Conservation (phyloP, 441 rosid genomes). For the Gossypium schwendimanii region DNA sequence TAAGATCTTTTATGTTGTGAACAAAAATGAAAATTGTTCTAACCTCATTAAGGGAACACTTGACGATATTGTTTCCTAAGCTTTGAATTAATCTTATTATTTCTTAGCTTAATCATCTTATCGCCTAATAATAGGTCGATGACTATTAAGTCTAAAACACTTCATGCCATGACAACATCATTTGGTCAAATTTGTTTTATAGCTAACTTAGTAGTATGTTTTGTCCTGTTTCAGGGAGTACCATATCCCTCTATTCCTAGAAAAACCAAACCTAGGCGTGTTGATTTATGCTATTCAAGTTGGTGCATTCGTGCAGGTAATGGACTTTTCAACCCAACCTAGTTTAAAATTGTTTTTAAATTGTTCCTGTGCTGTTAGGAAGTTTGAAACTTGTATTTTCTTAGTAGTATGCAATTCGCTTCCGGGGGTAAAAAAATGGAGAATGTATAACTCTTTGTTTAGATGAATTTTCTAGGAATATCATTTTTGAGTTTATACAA, state of each 20-base stretch:
- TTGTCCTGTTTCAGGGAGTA: constrained; percentile 58
- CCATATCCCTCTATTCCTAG: constrained; percentile 59
- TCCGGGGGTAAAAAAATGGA: background rate
- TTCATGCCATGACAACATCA: background rate
- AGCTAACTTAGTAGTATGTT: constrained; percentile 8
- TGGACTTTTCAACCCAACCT: background rate
- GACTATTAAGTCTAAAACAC: background rate
- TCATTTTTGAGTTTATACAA: background rate
- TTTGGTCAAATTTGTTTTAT: background rate
- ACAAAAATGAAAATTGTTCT: background rate
- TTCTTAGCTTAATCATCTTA: background rate
- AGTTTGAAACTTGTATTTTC: background rate
- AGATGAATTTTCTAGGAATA: background rate
- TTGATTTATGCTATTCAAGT: constrained; percentile 87
- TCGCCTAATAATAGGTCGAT: background rate
- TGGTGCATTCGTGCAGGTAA: constrained; percentile 91
- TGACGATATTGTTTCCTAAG: background rate
- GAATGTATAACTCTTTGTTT: background rate
- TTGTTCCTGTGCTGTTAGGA: constrained; percentile 3
- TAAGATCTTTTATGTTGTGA: background rate
- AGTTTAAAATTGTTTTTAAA: background rate
- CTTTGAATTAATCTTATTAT: background rate
- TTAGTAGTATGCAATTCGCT: background rate
- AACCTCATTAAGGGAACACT: background rate
- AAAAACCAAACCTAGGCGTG: constrained; percentile 73